phyloP scores from a whole-genome alignment of 805 yeast genomes.

The Myxozyma kluyveri region DNA sequence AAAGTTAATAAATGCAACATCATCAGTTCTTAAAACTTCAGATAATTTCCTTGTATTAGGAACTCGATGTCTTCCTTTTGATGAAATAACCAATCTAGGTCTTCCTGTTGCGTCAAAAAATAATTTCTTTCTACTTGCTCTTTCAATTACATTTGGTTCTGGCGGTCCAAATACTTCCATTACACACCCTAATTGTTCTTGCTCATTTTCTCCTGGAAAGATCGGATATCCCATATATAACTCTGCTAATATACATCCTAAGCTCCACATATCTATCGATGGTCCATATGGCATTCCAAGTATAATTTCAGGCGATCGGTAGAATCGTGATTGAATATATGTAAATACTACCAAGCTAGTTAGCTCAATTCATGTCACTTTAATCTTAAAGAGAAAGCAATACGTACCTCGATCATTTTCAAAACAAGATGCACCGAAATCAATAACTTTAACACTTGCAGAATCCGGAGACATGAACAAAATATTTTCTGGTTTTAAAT shows the following conservation, averaged over 20 bases:
- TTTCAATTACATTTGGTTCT: slow-evolving; percentile 42
- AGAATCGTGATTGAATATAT: slow-evolving; percentile 92
- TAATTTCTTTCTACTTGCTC: slow-evolving; percentile 39
- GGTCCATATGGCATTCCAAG: slow-evolving; percentile 86
- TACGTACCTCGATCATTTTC: slow-evolving; percentile 54
- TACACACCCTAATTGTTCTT: slow-evolving; percentile 84
- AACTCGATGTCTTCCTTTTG: slow-evolving; percentile 30
- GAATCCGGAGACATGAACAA: slow-evolving; percentile 50
- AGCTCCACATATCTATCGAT: slow-evolving; percentile 95
- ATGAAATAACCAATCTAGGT: slow-evolving; percentile 34
- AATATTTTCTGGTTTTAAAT: slow-evolving; percentile 81
- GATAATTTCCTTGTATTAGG: slow-evolving; percentile 33
- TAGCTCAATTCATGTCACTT: not conserved
- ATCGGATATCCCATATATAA: slow-evolving; percentile 88
- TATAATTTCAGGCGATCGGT: slow-evolving; percentile 93
- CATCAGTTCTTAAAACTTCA: slow-evolving; percentile 33
- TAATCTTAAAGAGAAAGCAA: not conserved
- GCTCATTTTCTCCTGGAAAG: slow-evolving; percentile 92
- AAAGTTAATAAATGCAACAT: slow-evolving; percentile 39
- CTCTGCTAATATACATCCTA: slow-evolving; percentile 95
- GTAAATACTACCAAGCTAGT: slow-evolving; percentile 61
- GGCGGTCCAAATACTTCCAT: slow-evolving; percentile 91
- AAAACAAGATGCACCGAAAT: slow-evolving; percentile 61
- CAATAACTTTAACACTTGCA: slow-evolving; percentile 64
- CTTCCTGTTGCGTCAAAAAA: slow-evolving; percentile 41